A percentile compares a stretch with the other conserved stretches of the same genome.
Evolutionary conservation across 805 yeast species (phyloP).

Genomic region (Jamesozyma spencerorum): DNA sequence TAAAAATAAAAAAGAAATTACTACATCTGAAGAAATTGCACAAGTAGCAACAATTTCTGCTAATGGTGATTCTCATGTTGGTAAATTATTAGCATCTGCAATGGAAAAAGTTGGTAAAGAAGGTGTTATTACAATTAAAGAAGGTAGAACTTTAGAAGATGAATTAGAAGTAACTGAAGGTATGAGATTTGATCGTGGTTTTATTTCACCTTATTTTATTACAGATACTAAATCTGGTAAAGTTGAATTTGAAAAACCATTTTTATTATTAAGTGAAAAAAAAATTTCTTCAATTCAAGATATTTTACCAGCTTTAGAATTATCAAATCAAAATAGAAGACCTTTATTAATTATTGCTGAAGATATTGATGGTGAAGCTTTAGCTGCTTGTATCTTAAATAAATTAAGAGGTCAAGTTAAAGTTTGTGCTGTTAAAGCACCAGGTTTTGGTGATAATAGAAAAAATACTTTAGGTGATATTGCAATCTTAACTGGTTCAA

Average conservation of each 20-base stretch:
- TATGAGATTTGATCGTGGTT: slow-evolving; percentile 97
- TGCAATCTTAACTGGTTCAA: slow-evolving; percentile 91
- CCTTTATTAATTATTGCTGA: slow-evolving; percentile 91
- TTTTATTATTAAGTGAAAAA: slow-evolving; percentile 82
- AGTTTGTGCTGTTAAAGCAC: slow-evolving; percentile 95
- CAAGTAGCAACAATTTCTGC: slow-evolving; percentile 98
- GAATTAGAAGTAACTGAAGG: slow-evolving; percentile 96
- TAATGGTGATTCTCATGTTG: slow-evolving; percentile 90
- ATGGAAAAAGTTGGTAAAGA: slow-evolving; percentile 99
- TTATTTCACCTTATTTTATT: slow-evolving; percentile 92
- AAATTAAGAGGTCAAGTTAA: slow-evolving; percentile 97
- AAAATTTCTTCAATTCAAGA: slow-evolving; percentile 85
- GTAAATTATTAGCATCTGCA: slow-evolving; percentile 82
- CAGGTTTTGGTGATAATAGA: slow-evolving; percentile 98
- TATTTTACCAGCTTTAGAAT: slow-evolving; percentile 83
- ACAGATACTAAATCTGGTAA: slow-evolving; percentile 88
- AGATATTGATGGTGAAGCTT: slow-evolving; percentile 95
- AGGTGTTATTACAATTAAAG: slow-evolving; percentile 96
- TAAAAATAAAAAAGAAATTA: slow-evolving; percentile 81
- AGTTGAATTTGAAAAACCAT: slow-evolving; percentile 91
- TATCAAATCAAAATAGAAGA: slow-evolving; percentile 87
- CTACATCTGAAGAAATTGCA: slow-evolving; percentile 89
- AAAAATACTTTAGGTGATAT: slow-evolving; percentile 92
- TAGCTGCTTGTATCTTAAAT: slow-evolving; percentile 95
- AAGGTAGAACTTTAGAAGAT: slow-evolving; percentile 94